phyloP scores from a whole-genome alignment of 495 filamentous ascomycete genomes.

The Penicillium psychrofluorescens region DNA sequence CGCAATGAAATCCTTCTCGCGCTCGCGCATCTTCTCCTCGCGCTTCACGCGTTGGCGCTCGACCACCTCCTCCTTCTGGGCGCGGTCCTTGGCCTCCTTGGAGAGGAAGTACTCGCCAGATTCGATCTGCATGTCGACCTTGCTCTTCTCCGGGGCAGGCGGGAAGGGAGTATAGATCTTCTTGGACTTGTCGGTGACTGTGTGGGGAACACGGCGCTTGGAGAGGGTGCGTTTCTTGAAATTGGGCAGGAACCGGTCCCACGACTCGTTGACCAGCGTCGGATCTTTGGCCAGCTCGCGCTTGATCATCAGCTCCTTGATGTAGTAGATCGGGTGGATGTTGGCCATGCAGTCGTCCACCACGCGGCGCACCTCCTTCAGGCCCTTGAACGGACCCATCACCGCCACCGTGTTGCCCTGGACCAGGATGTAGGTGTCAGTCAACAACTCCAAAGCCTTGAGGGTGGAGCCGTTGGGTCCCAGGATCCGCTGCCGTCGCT shows the following conservation, averaged over 20 bases:
- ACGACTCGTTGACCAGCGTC: constrained; percentile 75
- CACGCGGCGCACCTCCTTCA: constrained; percentile 87
- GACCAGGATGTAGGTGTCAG: constrained; percentile 86
- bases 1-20: constrained; percentile 77
- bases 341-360: constrained; percentile 97
- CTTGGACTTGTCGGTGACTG: constrained; percentile 88
- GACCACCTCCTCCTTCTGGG: constrained; percentile 65
- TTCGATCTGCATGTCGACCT: constrained; percentile 97
- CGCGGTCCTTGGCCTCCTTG: constrained; percentile 85
- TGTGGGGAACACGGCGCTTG: constrained; percentile 74
- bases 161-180: constrained; percentile 84
- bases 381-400: constrained; percentile 85
- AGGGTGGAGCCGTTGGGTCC: constrained; percentile 79
- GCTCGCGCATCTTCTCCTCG: constrained; percentile 78
- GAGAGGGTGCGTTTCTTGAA: constrained; percentile 94
- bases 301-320: constrained; percentile 99
- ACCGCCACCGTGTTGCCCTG: constrained; percentile 93
- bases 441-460: constrained; percentile 94
- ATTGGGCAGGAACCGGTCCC: constrained; percentile 94
- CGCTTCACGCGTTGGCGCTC: constrained; percentile 79
- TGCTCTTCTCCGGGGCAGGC: constrained; percentile 80
- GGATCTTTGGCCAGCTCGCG: constrained; percentile 96
- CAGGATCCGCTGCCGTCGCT: constrained; percentile 85
- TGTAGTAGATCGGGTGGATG: constrained; percentile 85
- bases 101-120: constrained; percentile 93